phyloP scores from a whole-genome alignment of 306 rosid species.

The Castanea crenata region DNA sequence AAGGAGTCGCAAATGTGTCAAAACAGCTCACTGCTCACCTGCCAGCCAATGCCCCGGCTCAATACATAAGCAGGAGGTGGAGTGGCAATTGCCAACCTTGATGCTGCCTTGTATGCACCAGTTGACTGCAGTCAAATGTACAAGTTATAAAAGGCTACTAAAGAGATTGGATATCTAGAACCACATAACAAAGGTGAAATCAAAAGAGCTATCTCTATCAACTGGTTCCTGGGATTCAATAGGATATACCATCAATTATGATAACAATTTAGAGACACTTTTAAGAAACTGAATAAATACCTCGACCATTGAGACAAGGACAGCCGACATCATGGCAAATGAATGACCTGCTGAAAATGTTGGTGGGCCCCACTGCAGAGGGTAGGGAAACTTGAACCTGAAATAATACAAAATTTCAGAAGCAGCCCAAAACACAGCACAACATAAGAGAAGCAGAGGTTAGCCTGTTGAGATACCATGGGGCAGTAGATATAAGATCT shows the following conservation, averaged over 20 bases:
- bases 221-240: background rate
- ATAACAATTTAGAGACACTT: background rate
- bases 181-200: constrained; percentile 4
- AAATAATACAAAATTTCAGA: constrained; percentile 20
- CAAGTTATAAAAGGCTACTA: constrained; percentile 14
- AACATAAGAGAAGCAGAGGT: constrained; percentile 7
- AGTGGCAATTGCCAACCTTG: constrained; percentile 93
- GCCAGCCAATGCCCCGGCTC: constrained; percentile 99
- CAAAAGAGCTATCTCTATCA: background rate
- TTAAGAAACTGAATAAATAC: constrained; percentile 34
- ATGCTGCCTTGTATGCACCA: constrained; percentile 86
- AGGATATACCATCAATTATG: background rate
- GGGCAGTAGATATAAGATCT: constrained; percentile 84
- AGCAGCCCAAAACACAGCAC: background rate
- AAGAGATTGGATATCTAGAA: background rate
- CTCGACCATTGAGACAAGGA: constrained; percentile 96
- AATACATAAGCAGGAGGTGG: constrained; percentile 98
- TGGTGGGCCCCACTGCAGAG: constrained; percentile 99
- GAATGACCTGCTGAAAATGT: constrained; percentile 98
- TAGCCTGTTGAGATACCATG: constrained; percentile 53
- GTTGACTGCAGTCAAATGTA: constrained; percentile 63
- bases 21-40: constrained; percentile 66
- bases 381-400: constrained; percentile 96
- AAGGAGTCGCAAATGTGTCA: background rate
- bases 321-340: constrained; percentile 95